Percentiles rank a stretch among this genome's conserved stretches.
These are phyloP conservation scores for Berkeleyomyces rouxiae DNA, from an alignment of 2,329 filamentous ascomycete genomes.

Conservation along the genomic window DNA sequence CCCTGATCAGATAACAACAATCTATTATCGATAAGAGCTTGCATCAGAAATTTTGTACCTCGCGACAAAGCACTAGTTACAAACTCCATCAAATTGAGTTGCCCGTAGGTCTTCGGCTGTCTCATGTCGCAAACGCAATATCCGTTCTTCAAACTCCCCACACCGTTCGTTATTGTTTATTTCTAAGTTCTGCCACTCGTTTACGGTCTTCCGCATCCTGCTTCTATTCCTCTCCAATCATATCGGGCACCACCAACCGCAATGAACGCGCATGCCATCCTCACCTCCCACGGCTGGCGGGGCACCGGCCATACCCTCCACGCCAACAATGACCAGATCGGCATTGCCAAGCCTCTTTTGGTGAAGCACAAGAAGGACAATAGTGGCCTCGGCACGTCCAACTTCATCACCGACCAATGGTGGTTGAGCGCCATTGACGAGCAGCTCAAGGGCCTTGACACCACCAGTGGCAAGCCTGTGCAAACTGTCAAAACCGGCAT, in stretches of 20 bases:
- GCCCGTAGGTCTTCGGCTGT: background rate
- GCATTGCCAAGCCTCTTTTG: slow-evolving; percentile 68
- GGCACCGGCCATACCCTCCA: slow-evolving; percentile 81
- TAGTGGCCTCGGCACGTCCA: slow-evolving; percentile 64
- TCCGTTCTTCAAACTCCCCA: background rate
- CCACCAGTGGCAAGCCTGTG: slow-evolving; percentile 37
- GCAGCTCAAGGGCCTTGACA: slow-evolving; percentile 66
- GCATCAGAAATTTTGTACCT: background rate
- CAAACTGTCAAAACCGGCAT: slow-evolving; percentile 38
- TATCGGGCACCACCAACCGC: background rate
- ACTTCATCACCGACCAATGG: slow-evolving; percentile 68
- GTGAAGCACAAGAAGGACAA: slow-evolving; percentile 69
- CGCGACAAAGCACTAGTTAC: background rate
- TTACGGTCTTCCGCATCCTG: too few relatives aligned
- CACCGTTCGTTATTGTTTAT: background rate
- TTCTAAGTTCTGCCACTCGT: background rate
- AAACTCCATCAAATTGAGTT: too few relatives aligned
- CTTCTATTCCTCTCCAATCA: background rate
- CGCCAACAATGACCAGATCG: slow-evolving; percentile 51
- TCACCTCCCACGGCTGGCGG: slow-evolving; percentile 77
- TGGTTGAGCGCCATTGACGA: slow-evolving; percentile 93
- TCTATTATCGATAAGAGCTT: slow-evolving; percentile 1
- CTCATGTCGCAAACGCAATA: background rate
- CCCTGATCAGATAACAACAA: background rate
- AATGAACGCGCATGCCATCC: slow-evolving; percentile 75